Base-by-base conservation (phyloP, 345 rosid genomes). In the Murraya paniculata region DNA sequence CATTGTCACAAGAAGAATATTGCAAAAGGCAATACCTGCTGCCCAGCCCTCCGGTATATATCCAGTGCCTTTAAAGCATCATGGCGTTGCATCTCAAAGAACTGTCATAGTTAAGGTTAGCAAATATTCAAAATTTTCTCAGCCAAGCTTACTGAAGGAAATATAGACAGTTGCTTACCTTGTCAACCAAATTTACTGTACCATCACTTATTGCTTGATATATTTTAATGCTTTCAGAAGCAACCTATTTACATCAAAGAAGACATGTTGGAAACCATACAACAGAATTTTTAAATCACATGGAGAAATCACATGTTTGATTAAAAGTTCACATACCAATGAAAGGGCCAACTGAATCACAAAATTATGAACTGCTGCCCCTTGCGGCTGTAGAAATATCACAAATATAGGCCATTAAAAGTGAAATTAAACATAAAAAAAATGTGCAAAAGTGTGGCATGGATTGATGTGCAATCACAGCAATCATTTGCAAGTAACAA, bases 121-220 rank as follows among this genome's bases (percentile, higher is more conserved):
- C 78, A 74, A 62, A 64, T 77, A 64, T 72, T 77, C 55, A 79
- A 38, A 53, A 61, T 70, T 66, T 61, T 7, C 61, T 31, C 35
- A 76, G 72, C 55, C 55, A 77, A 80, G 76, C 35, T 79, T 75
- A 53, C 71, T 72, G 74, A 77, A 53, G 39, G 35, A 75, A 60
- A 30, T 28, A 45, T 36, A 81, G 10, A 55, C 8, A 56, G 73
- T 64, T 75, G 65, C 75, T 53, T 85, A 94, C 99, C 97, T 96
- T 96, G 85, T 96, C 98, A 79, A 94, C 94, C 83, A 96, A 88
- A 88, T 94, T 96, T 80, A 89, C 88, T 35, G 89, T 85, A 71
- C 97, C 99, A 81, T 94, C 97, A 80, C 73, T 89, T 71, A 96
- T 83, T 75, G 99, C 99, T 86, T 92, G 98, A 79, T 92, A 90